phyloP scores from a whole-genome alignment of 768 basidiomycete species.

The Cystobasidium tubakii region DNA sequence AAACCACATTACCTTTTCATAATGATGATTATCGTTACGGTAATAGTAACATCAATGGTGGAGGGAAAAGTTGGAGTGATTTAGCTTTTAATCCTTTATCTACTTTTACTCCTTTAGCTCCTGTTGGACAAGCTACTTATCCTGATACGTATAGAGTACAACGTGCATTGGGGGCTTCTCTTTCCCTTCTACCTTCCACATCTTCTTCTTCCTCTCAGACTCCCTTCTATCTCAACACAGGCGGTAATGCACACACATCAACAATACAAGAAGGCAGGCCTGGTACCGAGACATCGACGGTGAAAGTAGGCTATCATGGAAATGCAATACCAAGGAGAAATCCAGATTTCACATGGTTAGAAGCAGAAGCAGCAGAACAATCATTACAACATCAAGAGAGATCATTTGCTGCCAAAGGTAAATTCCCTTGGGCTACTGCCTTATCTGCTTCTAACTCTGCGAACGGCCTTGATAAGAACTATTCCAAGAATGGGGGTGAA shows the following conservation, averaged over 20 bases:
- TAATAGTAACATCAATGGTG: neutral
- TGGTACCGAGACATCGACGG: neutral
- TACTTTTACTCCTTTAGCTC: conserved; percentile 26
- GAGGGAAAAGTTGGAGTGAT: conserved; percentile 4
- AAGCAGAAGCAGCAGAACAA: neutral
- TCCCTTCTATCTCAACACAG: neutral
- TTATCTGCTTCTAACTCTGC: neutral
- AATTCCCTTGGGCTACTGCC: conserved; percentile 20
- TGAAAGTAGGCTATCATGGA: neutral
- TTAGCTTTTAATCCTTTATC: conserved; percentile 32
- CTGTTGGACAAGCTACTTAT: conserved; percentile 7
- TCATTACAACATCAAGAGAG: neutral
- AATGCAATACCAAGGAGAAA: neutral
- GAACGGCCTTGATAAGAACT: neutral
- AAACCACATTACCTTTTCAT: neutral
- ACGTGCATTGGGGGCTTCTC: neutral
- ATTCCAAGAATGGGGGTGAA: neutral
- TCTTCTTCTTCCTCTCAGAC: neutral
- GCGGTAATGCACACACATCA: neutral
- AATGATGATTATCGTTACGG: no score
- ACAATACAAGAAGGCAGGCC: neutral
- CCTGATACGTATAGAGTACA: conserved; percentile 13
- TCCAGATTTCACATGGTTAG: conserved; percentile 1
- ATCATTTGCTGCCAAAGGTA: neutral
- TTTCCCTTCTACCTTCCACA: neutral